Conservation (phyloP, 768 basidiomycete genomes). For the Glaciozyma antarctica region DNA sequence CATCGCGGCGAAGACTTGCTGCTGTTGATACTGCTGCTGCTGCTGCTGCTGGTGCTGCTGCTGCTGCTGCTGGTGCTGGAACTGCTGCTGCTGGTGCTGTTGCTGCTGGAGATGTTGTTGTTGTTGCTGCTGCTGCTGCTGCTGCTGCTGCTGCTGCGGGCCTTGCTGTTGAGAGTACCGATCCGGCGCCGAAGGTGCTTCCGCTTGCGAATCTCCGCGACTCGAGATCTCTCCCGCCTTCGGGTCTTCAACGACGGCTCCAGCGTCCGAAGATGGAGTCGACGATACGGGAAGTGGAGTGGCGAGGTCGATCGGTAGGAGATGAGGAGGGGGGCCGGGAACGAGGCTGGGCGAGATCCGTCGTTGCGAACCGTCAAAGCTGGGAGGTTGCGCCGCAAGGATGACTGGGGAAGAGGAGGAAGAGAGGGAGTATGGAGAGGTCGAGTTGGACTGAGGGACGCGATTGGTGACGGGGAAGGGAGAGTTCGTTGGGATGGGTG, state of each 20-base stretch:
- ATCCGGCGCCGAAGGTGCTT: too few relatives aligned
- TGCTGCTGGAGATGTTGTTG: background rate
- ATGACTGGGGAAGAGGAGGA: too few relatives aligned
- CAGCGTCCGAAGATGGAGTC: too few relatives aligned
- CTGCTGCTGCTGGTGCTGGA: background rate
- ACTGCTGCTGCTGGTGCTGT: background rate
- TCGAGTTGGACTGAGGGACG: too few relatives aligned
- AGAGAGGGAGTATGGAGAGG: too few relatives aligned
- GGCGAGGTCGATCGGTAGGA: background rate
- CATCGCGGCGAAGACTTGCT: background rate
- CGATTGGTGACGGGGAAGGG: background rate
- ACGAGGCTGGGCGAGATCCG: background rate
- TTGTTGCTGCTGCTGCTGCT: background rate
- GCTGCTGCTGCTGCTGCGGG: background rate
- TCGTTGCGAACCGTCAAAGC: too few relatives aligned
- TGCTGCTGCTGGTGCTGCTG: background rate
- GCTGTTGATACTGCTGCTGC: background rate
- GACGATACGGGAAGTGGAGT: too few relatives aligned
- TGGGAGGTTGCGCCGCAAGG: too few relatives aligned
- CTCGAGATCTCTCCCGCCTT: too few relatives aligned
- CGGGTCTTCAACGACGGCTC: too few relatives aligned
- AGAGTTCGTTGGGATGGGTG: background rate
- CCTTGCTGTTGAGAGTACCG: background rate
- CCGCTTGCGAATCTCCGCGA: too few relatives aligned
- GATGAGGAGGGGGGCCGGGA: background rate